phyloP scores from a whole-genome alignment of 2,329 filamentous ascomycete species.

The Endoconidiophora polonica region DNA sequence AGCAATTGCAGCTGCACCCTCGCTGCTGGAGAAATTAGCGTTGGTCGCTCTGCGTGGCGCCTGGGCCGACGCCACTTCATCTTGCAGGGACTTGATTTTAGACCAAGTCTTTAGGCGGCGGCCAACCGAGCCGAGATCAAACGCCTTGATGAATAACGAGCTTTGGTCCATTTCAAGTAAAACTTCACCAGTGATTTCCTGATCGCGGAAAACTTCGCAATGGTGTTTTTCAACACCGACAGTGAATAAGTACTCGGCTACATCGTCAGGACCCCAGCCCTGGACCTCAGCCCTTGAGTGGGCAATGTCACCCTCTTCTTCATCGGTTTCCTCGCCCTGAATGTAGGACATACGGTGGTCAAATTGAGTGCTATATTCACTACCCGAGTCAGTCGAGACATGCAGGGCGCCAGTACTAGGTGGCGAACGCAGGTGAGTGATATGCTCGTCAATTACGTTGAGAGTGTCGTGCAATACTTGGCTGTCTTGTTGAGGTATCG shows the following conservation, averaged over 20 bases:
- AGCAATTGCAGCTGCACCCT: constrained; percentile 23
- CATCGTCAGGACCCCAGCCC: constrained; percentile 62
- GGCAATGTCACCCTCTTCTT: constrained; percentile 69
- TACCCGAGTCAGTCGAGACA: constrained; percentile 58
- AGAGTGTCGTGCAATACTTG: constrained; percentile 87
- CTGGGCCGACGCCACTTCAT: constrained; percentile 49
- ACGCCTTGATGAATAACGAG: constrained; percentile 87
- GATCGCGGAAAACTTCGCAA: constrained; percentile 85
- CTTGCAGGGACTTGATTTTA: constrained; percentile 81
- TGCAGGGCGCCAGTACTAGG: constrained; percentile 29
- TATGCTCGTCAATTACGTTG: constrained; percentile 93
- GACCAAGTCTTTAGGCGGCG: constrained; percentile 88
- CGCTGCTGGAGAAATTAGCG: constrained; percentile 31
- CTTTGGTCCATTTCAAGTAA: constrained; percentile 89
- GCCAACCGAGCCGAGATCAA: constrained; percentile 82
- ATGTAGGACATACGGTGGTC: constrained; percentile 76
- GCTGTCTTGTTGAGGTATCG: constrained; percentile 29
- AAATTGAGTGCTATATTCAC: constrained; percentile 71
- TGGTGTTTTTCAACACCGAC: constrained; percentile 74
- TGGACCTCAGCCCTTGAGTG: constrained; percentile 58
- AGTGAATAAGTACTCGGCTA: constrained; percentile 77
- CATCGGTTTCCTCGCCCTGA: constrained; percentile 84
- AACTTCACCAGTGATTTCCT: constrained; percentile 91
- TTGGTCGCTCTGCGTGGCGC: constrained; percentile 35
- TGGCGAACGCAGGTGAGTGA: constrained; percentile 60